A percentile compares a stretch with the other conserved stretches of the same genome.
Evolutionary conservation across 176 grass and related monocot genomes (phyloP).

Genomic region (Lolium perenne): DNA sequence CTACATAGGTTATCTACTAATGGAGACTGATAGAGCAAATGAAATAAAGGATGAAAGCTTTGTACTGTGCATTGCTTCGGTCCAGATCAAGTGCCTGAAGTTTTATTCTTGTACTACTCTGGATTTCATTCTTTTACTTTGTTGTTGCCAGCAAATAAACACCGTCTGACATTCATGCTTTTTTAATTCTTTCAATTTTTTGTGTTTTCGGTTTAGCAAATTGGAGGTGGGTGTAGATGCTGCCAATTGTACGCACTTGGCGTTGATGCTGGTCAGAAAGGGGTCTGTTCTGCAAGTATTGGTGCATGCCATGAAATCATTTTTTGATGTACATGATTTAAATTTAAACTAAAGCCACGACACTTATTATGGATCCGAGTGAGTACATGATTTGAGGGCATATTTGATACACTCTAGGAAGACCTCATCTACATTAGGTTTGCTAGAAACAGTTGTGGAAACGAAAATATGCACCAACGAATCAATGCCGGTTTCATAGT

Average conservation of each 20-base stretch:
- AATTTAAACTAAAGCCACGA: too few species aligned
- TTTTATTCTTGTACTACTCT: background rate
- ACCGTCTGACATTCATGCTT: background rate
- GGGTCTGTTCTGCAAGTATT: background rate
- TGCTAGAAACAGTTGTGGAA: background rate
- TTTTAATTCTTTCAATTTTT: background rate
- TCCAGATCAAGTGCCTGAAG: background rate
- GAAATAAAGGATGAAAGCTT: slow-evolving; percentile 39
- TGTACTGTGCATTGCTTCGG: background rate
- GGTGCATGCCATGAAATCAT: background rate
- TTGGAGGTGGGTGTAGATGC: background rate
- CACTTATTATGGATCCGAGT: too few species aligned
- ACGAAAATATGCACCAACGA: background rate
- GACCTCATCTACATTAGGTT: background rate
- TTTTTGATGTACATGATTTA: background rate
- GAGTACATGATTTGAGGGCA: background rate
- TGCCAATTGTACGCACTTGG: background rate
- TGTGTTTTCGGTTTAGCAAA: background rate
- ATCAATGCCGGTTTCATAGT: background rate
- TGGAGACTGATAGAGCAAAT: slow-evolving; percentile 20
- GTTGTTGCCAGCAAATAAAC: background rate
- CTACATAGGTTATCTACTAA: slow-evolving; percentile 26
- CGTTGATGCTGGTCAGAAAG: background rate
- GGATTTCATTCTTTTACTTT: background rate
- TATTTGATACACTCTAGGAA: background rate